phyloP scores from a whole-genome alignment of 1,284 basidiomycete genomes.

The Porodaedalea pini region DNA sequence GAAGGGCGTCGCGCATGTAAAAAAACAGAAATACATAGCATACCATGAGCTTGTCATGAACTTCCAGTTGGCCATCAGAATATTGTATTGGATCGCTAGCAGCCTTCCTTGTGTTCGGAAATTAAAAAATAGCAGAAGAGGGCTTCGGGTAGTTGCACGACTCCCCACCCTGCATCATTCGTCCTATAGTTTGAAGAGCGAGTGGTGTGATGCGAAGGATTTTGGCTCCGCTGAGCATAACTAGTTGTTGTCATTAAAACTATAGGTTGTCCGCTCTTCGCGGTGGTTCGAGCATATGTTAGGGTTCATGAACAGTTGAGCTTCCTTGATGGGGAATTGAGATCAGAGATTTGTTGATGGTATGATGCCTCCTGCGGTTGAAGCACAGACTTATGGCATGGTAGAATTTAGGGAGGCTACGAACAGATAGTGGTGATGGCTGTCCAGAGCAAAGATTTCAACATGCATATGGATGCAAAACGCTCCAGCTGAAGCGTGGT shows the following conservation, averaged over 20 bases:
- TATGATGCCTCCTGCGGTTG: not conserved
- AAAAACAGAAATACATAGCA: not conserved
- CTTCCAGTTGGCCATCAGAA: too few relatives aligned
- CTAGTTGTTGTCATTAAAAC: not conserved
- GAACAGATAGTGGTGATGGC: not conserved
- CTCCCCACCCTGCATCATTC: not conserved
- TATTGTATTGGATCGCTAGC: too few relatives aligned
- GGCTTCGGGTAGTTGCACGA: not conserved
- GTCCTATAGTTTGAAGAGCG: too few relatives aligned
- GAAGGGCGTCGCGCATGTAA: not conserved
- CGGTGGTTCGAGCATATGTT: not conserved
- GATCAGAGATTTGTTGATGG: constrained; percentile 1
- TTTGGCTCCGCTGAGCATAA: not conserved
- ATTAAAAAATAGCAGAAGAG: not conserved
- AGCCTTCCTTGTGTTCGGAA: not conserved
- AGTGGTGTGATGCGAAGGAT: too few relatives aligned
- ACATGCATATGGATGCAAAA: too few relatives aligned
- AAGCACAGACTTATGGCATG: not conserved
- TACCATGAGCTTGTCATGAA: too few relatives aligned
- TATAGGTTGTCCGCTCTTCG: not conserved
- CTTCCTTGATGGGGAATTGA: not conserved
- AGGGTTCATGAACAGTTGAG: not conserved
- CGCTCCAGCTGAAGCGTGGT: too few relatives aligned
- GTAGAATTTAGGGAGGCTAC: too few relatives aligned
- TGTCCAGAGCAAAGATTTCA: not conserved